These are phyloP conservation scores for Mycena metata DNA, from an alignment of 768 basidiomycete genomes.

Conservation along the genomic window DNA sequence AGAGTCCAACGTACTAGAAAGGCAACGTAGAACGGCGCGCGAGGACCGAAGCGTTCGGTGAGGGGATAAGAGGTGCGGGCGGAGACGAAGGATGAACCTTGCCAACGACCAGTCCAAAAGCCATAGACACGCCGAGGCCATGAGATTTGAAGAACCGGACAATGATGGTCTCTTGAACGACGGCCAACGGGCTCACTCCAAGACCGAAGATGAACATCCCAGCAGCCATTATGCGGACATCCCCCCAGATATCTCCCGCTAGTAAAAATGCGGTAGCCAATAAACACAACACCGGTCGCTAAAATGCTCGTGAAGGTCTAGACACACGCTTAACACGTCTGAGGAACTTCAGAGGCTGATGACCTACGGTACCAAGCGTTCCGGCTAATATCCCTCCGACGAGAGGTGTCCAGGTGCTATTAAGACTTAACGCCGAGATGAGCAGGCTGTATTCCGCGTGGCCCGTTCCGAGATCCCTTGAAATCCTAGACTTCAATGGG, in stretches of 20 bases:
- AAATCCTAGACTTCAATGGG: slow-evolving; percentile 70
- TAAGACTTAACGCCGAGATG: slow-evolving; percentile 82
- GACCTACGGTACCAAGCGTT: slow-evolving; percentile 68
- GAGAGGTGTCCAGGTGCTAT: slow-evolving; percentile 81
- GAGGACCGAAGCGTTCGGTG: slow-evolving; percentile 73
- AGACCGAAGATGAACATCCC: slow-evolving; percentile 87
- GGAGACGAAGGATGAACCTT: slow-evolving; percentile 83
- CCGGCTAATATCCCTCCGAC: slow-evolving; percentile 81
- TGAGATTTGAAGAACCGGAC: slow-evolving; percentile 85
- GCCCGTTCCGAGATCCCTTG: slow-evolving; percentile 74
- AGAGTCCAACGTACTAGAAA: too few species aligned
- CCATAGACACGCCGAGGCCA: slow-evolving; percentile 82
- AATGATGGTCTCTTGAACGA: slow-evolving; percentile 88
- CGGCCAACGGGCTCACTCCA: slow-evolving; percentile 83
- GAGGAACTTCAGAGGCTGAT: neutral
- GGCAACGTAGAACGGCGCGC: slow-evolving; percentile 82
- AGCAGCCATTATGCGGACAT: slow-evolving; percentile 77
- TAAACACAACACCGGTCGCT: slow-evolving; percentile 79
- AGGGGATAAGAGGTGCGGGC: slow-evolving; percentile 84
- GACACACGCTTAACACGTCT: neutral
- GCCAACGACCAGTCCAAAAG: slow-evolving; percentile 86
- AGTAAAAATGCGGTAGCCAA: slow-evolving; percentile 77
- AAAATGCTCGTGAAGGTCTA: slow-evolving; percentile 74
- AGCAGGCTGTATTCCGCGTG: slow-evolving; percentile 85
- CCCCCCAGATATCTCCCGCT: slow-evolving; percentile 69